A percentile compares a stretch with the other conserved stretches of the same genome.
phyloP scores from a whole-genome alignment of 352 stramenopile genomes.

The Phytophthora fragariaefolia region DNA sequence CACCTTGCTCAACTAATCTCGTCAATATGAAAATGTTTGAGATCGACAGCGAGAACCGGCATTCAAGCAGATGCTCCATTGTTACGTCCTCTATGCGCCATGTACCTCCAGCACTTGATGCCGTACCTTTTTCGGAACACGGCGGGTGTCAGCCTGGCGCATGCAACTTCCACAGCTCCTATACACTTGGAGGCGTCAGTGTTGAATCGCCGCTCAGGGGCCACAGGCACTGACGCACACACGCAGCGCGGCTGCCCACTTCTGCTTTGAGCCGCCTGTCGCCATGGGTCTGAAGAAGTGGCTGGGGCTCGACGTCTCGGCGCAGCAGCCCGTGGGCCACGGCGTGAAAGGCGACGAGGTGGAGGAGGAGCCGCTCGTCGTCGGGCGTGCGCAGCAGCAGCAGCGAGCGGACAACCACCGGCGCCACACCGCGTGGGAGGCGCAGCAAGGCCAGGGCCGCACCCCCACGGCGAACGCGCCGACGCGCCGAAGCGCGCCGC shows the following conservation, averaged over 20 bases:
- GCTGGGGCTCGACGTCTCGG: constrained; percentile 58
- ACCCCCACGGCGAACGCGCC: constrained; percentile 10
- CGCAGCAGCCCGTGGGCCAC: constrained; percentile 34
- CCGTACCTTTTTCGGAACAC: not conserved
- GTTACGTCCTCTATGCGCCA: no score
- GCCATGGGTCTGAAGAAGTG: constrained; percentile 74
- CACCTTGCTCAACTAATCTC: no score
- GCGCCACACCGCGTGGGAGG: constrained; percentile 33
- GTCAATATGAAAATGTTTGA: no score
- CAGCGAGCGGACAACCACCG: constrained; percentile 26
- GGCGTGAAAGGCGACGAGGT: constrained; percentile 24
- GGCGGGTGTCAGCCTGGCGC: not conserved
- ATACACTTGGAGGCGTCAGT: not conserved
- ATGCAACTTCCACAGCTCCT: not conserved
- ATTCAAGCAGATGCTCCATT: no score
- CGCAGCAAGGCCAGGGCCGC: constrained; percentile 18
- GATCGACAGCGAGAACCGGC: no score
- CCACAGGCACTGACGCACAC: no score
- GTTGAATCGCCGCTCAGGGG: not conserved
- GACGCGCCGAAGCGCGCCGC: constrained; percentile 12
- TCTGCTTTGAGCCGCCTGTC: not conserved
- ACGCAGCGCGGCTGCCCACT: not conserved
- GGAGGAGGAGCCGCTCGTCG: constrained; percentile 25
- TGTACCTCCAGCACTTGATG: not conserved
- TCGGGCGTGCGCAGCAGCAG: constrained; percentile 7